A percentile compares a stretch with the other conserved stretches of the same genome.
phyloP scores from a whole-genome alignment of 371 early-diverging fungal genomes.

The Syncephalastrum monosporum region DNA sequence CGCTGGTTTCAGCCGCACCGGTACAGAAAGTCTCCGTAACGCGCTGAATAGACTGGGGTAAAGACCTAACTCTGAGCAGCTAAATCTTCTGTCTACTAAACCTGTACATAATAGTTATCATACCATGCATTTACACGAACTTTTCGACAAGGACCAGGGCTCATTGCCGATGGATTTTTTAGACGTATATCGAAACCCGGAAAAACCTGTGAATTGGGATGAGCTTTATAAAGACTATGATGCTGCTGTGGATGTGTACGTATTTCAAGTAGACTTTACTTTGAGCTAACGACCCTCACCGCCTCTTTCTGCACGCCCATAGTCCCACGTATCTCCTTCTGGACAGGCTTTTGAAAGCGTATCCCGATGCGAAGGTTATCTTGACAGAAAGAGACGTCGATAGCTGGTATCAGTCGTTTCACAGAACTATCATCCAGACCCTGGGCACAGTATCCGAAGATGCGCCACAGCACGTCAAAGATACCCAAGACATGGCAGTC shows the following conservation, averaged over 20 bases:
- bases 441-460: too few species aligned
- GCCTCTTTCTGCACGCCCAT: not conserved
- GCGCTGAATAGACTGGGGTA: slow-evolving; percentile 18
- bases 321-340: slow-evolving; percentile 3
- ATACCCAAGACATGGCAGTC: too few species aligned
- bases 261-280: not conserved
- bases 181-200: slow-evolving; percentile 9
- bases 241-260: not conserved
- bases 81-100: not conserved
- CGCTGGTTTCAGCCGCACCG: slow-evolving; percentile 12
- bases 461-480: too few species aligned
- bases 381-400: slow-evolving; percentile 9
- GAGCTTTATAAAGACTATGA: slow-evolving; percentile 5
- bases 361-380: slow-evolving; percentile 31
- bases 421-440: slow-evolving; percentile 3
- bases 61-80: not conserved
- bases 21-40: slow-evolving; percentile 8
- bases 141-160: not conserved
- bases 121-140: not conserved
- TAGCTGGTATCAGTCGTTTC: slow-evolving; percentile 10
- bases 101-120: not conserved
- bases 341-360: slow-evolving; percentile 8
- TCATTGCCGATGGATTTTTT: not conserved
- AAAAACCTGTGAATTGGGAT: slow-evolving; percentile 11
- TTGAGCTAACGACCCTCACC: not conserved